A percentile compares a stretch with the other conserved stretches of the same genome.
These are phyloP conservation scores for Apiotrichum siamense DNA, from an alignment of 1,284 basidiomycete species.

Conservation along the genomic window DNA sequence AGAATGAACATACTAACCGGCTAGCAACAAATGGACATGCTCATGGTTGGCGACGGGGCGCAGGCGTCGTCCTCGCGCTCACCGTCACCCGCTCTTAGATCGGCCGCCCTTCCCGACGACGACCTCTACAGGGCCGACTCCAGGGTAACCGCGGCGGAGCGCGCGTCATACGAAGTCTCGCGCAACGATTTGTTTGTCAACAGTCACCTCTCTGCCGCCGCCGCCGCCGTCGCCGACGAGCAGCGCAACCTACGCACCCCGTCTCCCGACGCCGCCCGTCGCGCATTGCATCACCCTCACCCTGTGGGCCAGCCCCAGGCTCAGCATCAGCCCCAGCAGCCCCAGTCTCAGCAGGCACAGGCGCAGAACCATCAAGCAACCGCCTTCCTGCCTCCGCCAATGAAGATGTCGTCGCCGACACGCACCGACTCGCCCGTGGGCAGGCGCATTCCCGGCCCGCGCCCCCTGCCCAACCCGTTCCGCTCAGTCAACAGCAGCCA, in stretches of 20 bases:
- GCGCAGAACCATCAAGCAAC: not conserved
- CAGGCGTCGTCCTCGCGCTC: slow-evolving; percentile 33
- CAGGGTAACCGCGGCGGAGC: not conserved
- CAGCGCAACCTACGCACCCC: slow-evolving; percentile 27
- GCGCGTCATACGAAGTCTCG: not conserved
- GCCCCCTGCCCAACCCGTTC: slow-evolving; percentile 39
- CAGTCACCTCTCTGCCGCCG: not conserved
- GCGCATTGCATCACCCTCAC: no score
- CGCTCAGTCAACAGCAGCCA: slow-evolving; percentile 10
- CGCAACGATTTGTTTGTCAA: not conserved
- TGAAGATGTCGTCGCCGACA: slow-evolving; percentile 12
- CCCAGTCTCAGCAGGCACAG: slow-evolving; percentile 4
- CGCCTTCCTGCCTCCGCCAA: not conserved
- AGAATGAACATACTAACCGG: slow-evolving; percentile 9
- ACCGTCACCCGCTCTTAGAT: slow-evolving; percentile 27
- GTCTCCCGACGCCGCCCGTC: slow-evolving; percentile 24
- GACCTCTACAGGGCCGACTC: not conserved
- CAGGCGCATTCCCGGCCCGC: slow-evolving; percentile 17
- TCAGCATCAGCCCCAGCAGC: no score
- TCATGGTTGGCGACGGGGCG: slow-evolving; percentile 5
- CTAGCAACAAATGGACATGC: slow-evolving; percentile 15
- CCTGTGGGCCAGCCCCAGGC: not conserved
- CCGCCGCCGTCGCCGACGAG: not conserved
- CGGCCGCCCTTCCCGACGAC: slow-evolving; percentile 9
- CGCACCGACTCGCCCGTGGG: slow-evolving; percentile 30